These are phyloP conservation scores for Chrysosporium keratinophilum DNA, from an alignment of 2,329 filamentous ascomycete genomes.

Conservation along the genomic window DNA sequence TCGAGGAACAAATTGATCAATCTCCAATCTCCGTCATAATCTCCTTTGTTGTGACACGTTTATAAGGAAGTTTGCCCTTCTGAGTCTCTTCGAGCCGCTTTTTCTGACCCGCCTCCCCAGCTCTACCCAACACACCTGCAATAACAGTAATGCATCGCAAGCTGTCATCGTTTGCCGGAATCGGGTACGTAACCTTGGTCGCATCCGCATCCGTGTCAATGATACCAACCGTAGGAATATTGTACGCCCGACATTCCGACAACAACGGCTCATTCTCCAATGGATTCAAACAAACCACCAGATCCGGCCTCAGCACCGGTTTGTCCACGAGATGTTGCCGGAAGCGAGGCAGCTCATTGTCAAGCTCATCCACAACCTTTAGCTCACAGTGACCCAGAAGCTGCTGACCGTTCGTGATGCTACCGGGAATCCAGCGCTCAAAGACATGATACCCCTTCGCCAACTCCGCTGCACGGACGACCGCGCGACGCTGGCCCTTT, in stretches of 20 bases:
- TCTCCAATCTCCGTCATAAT: background rate
- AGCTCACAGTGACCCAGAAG: slow-evolving; percentile 62
- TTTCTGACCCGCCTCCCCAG: slow-evolving; percentile 65
- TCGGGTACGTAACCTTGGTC: slow-evolving; percentile 89
- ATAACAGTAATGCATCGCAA: slow-evolving; percentile 72
- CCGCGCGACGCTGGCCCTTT: slow-evolving; percentile 65
- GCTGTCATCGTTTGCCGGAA: slow-evolving; percentile 96
- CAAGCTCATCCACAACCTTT: slow-evolving; percentile 67
- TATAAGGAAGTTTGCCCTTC: slow-evolving; percentile 52
- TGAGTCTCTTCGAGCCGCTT: slow-evolving; percentile 54
- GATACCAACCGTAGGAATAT: slow-evolving; percentile 86
- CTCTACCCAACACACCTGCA: slow-evolving; percentile 72
- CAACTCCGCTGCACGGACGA: slow-evolving; percentile 69
- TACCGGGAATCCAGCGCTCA: slow-evolving; percentile 82
- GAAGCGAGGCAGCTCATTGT: slow-evolving; percentile 54
- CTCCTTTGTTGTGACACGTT: slow-evolving; percentile 9
- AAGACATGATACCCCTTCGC: slow-evolving; percentile 79
- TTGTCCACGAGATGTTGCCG: slow-evolving; percentile 41
- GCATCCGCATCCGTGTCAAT: slow-evolving; percentile 91
- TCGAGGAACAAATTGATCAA: background rate
- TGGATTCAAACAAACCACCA: slow-evolving; percentile 88
- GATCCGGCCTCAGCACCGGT: slow-evolving; percentile 63
- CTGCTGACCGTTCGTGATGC: slow-evolving; percentile 84
- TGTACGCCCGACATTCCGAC: slow-evolving; percentile 79
- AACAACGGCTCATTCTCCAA: slow-evolving; percentile 82